Conservation (phyloP, 192 early-diverging fungal genomes). For the Phlyctochytrium arcticum region DNA sequence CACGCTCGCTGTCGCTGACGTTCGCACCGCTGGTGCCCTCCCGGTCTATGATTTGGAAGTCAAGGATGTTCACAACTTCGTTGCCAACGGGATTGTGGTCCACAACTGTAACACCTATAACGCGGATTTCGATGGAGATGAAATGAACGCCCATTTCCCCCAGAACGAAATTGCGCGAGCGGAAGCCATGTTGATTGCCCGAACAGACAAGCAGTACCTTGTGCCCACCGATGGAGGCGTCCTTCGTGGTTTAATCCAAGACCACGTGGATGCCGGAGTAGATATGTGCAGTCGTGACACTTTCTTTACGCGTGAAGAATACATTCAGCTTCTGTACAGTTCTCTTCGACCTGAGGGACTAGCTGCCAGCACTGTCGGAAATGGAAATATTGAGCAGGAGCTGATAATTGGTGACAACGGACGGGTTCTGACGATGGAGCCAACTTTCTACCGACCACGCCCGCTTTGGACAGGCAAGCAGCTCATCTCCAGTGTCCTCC, state of each 20-base stretch:
- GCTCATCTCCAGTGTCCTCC: conserved; percentile 77
- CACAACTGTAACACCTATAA: conserved; percentile 40
- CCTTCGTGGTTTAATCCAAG: conserved; percentile 96
- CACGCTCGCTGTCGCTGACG: conserved; percentile 9
- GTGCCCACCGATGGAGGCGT: conserved; percentile 96
- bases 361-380: conserved; percentile 38
- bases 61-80: conserved; percentile 20
- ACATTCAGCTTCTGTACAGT: conserved; percentile 91
- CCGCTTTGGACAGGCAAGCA: conserved; percentile 98
- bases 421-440: conserved; percentile 77
- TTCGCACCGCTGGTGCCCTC: conserved; percentile 2
- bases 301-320: conserved; percentile 81
- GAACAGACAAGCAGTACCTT: conserved; percentile 93
- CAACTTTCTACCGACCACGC: conserved; percentile 81
- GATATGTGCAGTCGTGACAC: conserved; percentile 86
- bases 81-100: conserved; percentile 14
- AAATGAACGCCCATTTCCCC: conserved; percentile 99
- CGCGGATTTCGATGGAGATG: conserved; percentile 99
- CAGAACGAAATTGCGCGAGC: conserved; percentile 96
- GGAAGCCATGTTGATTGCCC: conserved; percentile 93
- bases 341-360: conserved; percentile 78
- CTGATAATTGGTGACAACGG: conserved; percentile 59
- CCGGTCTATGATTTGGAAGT: conserved; percentile 62
- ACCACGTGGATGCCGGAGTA: conserved; percentile 97
- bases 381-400: conserved; percentile 56